A percentile compares a stretch with the other conserved stretches of the same genome.
These are phyloP conservation scores for Elsinoe arachidis DNA, from an alignment of 2,329 filamentous ascomycete genomes.

Conservation along the genomic window DNA sequence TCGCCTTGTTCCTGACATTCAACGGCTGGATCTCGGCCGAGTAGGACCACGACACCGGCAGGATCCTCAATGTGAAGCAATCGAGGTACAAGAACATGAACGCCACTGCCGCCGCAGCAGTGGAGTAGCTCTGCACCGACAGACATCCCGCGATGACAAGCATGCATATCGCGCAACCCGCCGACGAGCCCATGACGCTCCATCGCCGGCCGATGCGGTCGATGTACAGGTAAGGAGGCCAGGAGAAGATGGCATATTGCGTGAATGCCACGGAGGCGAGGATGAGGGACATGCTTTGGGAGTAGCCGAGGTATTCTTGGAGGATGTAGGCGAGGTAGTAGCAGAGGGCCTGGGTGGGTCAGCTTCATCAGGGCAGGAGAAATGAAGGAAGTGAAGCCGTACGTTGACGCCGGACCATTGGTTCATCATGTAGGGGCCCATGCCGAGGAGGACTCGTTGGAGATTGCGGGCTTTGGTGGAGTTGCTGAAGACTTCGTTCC, in stretches of 20 bases:
- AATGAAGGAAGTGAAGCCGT: background rate
- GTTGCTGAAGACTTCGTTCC: constrained; percentile 31
- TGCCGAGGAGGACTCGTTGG: constrained; percentile 30
- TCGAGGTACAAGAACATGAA: constrained; percentile 45
- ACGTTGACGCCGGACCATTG: constrained; percentile 18
- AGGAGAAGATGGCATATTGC: constrained; percentile 26
- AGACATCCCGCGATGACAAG: constrained; percentile 28
- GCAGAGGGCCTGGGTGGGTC: constrained; percentile 18
- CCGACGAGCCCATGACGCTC: constrained; percentile 25
- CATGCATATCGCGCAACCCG: constrained; percentile 29
- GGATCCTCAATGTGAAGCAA: constrained; percentile 44
- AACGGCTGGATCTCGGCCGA: constrained; percentile 43
- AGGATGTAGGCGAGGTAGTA: constrained; percentile 27
- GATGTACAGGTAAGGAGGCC: constrained; percentile 28
- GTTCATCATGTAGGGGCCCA: constrained; percentile 31
- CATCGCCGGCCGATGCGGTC: constrained; percentile 25
- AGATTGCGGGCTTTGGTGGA: constrained; percentile 29
- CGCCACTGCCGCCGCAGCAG: constrained; percentile 25
- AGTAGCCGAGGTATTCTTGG: constrained; percentile 23
- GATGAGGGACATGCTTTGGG: constrained; percentile 23
- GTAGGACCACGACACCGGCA: constrained; percentile 35
- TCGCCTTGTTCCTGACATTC: constrained; percentile 41
- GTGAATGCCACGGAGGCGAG: constrained; percentile 26
- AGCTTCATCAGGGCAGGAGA: background rate
- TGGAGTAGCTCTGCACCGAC: constrained; percentile 20